Percentiles rank a stretch among this genome's conserved stretches.
phyloP scores from a whole-genome alignment of 108 stramenopile genomes.

The Schizochytrium sp. region DNA sequence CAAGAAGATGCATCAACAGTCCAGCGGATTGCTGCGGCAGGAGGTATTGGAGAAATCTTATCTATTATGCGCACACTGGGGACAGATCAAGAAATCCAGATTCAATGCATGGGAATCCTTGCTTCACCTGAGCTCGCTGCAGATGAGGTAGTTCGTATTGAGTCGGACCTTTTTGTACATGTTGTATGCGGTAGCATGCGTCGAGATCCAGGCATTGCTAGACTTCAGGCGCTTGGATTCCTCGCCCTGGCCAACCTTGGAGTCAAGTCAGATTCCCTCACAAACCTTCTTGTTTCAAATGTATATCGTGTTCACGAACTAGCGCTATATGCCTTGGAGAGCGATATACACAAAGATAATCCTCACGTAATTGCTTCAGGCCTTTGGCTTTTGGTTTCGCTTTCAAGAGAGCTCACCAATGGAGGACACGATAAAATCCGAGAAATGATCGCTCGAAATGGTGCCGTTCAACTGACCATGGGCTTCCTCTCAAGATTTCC shows the following conservation, averaged over 20 bases:
- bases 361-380: background rate
- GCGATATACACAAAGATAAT: background rate
- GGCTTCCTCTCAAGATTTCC: background rate
- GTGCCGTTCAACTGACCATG: conserved; percentile 47
- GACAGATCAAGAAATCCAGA: background rate
- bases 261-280: conserved; percentile 25
- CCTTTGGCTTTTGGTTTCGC: background rate
- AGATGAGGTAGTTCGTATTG: conserved; percentile 14
- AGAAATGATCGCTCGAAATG: background rate
- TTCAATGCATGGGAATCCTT: conserved; percentile 34
- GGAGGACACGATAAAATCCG: background rate
- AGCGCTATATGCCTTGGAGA: no score
- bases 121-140: conserved; percentile 51
- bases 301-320: no score
- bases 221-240: conserved; percentile 31
- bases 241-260: conserved; percentile 41
- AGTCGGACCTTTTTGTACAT: background rate
- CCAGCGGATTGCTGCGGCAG: conserved; percentile 14
- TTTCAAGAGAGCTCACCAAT: conserved; percentile 41
- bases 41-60: conserved; percentile 32
- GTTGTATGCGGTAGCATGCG: background rate
- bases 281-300: background rate
- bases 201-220: background rate
- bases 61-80: background rate
- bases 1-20: conserved; percentile 30